A percentile compares a stretch with the other conserved stretches of the same genome.
These are phyloP conservation scores for Tuber umbilicatum DNA, from an alignment of 495 filamentous ascomycete genomes.

Conservation along the genomic window DNA sequence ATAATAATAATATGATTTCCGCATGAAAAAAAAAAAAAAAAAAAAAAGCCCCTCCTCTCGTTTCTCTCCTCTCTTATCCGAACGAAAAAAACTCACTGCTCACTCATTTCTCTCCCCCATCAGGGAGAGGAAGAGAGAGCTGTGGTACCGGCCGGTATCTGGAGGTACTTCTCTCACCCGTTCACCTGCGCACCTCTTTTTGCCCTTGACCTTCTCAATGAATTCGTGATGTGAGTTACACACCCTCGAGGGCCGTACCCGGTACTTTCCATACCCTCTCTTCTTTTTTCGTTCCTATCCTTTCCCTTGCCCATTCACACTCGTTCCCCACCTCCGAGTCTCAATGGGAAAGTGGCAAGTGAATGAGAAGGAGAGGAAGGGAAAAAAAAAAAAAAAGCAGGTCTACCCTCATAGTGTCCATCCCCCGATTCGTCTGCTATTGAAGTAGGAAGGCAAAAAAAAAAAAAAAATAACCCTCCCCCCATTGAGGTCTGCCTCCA, in stretches of 20 bases:
- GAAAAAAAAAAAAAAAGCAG: not conserved
- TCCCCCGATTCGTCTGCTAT: constrained; percentile 1
- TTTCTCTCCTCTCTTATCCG: not conserved
- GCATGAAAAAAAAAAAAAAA: not conserved
- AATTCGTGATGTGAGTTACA: not conserved
- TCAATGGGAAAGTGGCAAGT: not conserved
- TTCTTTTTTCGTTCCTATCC: not conserved
- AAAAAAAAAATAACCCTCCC: not conserved
- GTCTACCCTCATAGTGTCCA: not conserved
- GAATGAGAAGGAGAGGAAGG: not conserved
- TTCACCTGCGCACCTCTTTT: not conserved
- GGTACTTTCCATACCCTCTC: not conserved
- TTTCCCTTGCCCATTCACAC: not conserved
- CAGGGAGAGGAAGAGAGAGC: not conserved
- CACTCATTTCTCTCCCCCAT: not conserved
- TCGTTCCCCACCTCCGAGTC: not conserved
- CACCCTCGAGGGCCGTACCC: not conserved
- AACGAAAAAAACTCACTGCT: not conserved
- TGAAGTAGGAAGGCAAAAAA: not conserved
- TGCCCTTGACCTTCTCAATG: not conserved
- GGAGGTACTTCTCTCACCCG: not conserved
- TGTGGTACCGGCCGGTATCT: not conserved
- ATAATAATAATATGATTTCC: not conserved
- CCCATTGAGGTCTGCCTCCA: not conserved
- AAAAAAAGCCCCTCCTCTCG: not conserved